phyloP scores from a whole-genome alignment of 2,329 filamentous ascomycete species.

The Trichocomaceae sp. region DNA sequence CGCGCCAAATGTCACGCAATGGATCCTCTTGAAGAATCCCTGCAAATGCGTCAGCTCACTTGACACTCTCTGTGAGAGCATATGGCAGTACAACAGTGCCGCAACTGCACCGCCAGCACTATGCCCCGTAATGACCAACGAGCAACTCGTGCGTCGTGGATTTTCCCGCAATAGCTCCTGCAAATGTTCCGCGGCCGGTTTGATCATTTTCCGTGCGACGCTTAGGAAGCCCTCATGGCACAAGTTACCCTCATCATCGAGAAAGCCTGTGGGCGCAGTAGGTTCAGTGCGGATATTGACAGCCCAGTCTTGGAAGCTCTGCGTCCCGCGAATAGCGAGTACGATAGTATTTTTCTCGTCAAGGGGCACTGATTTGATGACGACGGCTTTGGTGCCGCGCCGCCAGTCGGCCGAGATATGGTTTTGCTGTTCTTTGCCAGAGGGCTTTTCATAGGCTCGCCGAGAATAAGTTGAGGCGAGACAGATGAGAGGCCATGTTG shows the following conservation, averaged over 20 bases:
- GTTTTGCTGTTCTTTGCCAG: conserved; percentile 57
- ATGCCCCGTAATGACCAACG: conserved; percentile 76
- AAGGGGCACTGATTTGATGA: conserved; percentile 71
- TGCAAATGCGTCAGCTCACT: conserved; percentile 67
- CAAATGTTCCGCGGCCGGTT: conserved; percentile 63
- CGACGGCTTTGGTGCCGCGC: conserved; percentile 75
- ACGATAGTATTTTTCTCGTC: conserved; percentile 73
- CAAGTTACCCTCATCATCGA: conserved; percentile 69
- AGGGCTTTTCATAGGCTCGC: conserved; percentile 62
- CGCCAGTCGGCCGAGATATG: conserved; percentile 66
- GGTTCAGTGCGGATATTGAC: conserved; percentile 71
- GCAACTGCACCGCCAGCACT: conserved; percentile 81
- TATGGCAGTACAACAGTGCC: conserved; percentile 71
- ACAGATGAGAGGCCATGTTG: conserved; percentile 70
- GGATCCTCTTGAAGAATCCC: conserved; percentile 66
- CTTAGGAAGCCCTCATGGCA: conserved; percentile 76
- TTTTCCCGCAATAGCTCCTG: conserved; percentile 65
- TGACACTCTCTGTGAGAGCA: conserved; percentile 47
- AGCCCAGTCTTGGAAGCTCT: conserved; percentile 78
- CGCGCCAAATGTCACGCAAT: conserved; percentile 81
- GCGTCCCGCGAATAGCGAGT: conserved; percentile 74
- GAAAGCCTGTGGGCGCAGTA: conserved; percentile 58
- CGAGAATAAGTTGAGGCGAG: conserved; percentile 73
- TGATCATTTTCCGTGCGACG: conserved; percentile 68
- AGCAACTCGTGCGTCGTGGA: conserved; percentile 58